A percentile compares a stretch with the other conserved stretches of the same genome.
phyloP scores from a whole-genome alignment of 495 filamentous ascomycete species.

The Penicillium canescens region DNA sequence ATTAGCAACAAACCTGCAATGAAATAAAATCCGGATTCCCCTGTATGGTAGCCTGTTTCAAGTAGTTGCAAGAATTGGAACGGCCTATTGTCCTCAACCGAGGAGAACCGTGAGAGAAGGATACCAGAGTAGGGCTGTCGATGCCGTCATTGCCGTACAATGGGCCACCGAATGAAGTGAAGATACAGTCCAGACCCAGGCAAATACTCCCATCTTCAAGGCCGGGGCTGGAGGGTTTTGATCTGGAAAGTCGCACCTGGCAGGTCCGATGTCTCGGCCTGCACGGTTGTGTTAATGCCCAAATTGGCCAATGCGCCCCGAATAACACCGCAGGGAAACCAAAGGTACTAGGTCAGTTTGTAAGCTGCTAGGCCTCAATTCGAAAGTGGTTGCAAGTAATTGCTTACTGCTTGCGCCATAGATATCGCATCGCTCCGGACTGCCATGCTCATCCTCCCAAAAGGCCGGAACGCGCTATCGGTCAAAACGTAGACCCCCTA shows the following conservation, averaged over 20 bases:
- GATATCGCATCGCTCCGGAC: slow-evolving; percentile 67
- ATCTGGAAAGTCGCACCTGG: slow-evolving; percentile 95
- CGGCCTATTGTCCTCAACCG: background rate
- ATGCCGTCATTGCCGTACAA: background rate
- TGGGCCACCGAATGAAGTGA: background rate
- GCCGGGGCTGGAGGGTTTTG: slow-evolving; percentile 70
- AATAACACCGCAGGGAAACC: slow-evolving; percentile 91
- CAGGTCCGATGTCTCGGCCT: slow-evolving; percentile 82
- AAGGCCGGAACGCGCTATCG: slow-evolving; percentile 88
- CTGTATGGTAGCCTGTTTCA: slow-evolving; percentile 1
- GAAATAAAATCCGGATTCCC: slow-evolving; percentile 17
- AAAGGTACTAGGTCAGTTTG: slow-evolving; percentile 66
- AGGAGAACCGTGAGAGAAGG: background rate
- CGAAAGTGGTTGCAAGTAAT: background rate
- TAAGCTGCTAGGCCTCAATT: background rate
- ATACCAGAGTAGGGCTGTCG: too few relatives aligned
- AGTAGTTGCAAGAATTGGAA: background rate
- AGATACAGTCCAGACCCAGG: slow-evolving; percentile 7
- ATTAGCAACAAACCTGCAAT: slow-evolving; percentile 17
- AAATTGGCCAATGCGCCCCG: slow-evolving; percentile 84
- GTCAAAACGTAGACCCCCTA: slow-evolving; percentile 95
- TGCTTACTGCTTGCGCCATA: slow-evolving; percentile 76
- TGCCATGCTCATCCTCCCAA: slow-evolving; percentile 82
- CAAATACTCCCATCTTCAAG: slow-evolving; percentile 25
- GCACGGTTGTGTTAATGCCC: slow-evolving; percentile 87